Conservation (phyloP, 306 rosid genomes). For the Mucuna pruriens region DNA sequence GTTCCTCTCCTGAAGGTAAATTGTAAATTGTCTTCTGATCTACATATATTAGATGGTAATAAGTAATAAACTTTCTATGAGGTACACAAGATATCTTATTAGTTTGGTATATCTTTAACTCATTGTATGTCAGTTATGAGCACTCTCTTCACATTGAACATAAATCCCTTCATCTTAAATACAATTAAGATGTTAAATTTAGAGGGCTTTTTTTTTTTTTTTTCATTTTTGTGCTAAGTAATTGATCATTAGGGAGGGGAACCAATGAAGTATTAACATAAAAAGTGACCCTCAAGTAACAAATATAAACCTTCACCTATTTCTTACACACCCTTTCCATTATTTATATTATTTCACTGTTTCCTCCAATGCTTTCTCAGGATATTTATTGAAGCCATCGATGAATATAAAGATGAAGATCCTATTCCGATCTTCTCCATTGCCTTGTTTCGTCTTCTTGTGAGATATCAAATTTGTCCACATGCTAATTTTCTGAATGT, state of each 20-base stretch:
- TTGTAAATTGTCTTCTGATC: conserved; percentile 45
- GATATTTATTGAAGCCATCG: no score
- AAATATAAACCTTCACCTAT: not conserved
- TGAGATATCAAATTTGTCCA: no score
- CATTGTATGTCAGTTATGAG: not conserved
- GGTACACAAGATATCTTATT: conserved; percentile 7
- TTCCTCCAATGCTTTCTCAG: no score
- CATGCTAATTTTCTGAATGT: no score
- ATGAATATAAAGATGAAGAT: no score
- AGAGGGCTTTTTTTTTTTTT: not conserved
- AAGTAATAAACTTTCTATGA: conserved; percentile 17
- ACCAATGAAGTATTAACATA: not conserved
- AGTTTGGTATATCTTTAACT: not conserved
- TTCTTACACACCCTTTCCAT: no score
- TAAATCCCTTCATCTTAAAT: no score
- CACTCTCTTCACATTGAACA: not conserved
- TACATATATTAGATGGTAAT: not conserved
- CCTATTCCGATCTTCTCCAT: no score
- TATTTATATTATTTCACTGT: no score
- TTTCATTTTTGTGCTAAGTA: not conserved
- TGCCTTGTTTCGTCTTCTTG: no score
- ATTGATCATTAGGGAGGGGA: not conserved
- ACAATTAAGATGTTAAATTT: not conserved
- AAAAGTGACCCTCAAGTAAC: not conserved
- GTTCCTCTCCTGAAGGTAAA: conserved; percentile 93